These are phyloP conservation scores for Starmerella scarabaei DNA, from an alignment of 805 yeast species.

Conservation along the genomic window DNA sequence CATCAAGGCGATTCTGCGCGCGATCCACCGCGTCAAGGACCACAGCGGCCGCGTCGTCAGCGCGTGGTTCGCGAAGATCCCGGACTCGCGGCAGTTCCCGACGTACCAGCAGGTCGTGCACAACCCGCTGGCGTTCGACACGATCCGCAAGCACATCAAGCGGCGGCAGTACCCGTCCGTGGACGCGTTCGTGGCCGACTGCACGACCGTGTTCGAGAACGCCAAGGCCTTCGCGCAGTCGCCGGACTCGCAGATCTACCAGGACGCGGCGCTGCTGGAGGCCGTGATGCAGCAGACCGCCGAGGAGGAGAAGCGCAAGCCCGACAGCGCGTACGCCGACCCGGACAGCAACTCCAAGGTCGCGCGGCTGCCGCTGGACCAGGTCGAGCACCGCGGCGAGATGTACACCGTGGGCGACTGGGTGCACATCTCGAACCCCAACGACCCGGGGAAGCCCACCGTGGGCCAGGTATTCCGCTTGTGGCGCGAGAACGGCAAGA, in stretches of 20 bases:
- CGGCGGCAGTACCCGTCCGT: constrained; percentile 69
- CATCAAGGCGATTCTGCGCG: constrained; percentile 73
- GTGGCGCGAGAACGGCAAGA: constrained; percentile 73
- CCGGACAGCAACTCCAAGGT: constrained; percentile 44
- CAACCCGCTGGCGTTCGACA: constrained; percentile 32
- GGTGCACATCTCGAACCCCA: constrained; percentile 78
- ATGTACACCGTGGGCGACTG: constrained; percentile 84
- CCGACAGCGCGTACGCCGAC: constrained; percentile 59
- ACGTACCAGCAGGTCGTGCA: constrained; percentile 36
- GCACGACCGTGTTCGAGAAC: constrained; percentile 60
- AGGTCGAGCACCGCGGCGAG: constrained; percentile 56
- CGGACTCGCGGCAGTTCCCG: constrained; percentile 46
- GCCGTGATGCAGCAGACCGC: constrained; percentile 41
- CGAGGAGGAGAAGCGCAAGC: constrained; percentile 61
- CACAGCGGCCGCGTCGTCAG: constrained; percentile 38
- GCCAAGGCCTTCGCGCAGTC: constrained; percentile 48
- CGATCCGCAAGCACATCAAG: constrained; percentile 66
- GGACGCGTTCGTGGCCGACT: constrained; percentile 63
- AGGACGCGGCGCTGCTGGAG: constrained; percentile 54
- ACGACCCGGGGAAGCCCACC: constrained; percentile 79
- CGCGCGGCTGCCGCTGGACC: constrained; percentile 67
- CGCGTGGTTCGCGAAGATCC: constrained; percentile 66
- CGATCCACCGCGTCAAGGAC: constrained; percentile 59
- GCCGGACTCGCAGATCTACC: constrained; percentile 43
- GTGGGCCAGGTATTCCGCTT: constrained; percentile 87